phyloP scores from a whole-genome alignment of 2,329 filamentous ascomycete species.

The Aspergillus sp. region DNA sequence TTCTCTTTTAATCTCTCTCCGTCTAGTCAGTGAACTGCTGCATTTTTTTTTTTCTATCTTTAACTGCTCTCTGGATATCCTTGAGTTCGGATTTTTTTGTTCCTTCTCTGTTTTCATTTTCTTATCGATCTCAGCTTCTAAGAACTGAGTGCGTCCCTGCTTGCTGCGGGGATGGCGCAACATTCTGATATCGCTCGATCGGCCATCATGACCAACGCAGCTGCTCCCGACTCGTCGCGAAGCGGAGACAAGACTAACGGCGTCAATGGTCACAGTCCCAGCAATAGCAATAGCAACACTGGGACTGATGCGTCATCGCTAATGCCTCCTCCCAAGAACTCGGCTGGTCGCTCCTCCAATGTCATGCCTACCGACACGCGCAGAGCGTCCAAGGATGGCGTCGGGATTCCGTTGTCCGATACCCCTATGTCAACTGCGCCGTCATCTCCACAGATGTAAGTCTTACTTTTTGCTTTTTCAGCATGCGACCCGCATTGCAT shows the following conservation, averaged over 20 bases:
- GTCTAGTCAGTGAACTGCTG: too few species aligned
- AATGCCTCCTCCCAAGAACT: slow-evolving; percentile 33
- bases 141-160: slow-evolving; percentile 12
- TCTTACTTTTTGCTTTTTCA: slow-evolving; percentile 15
- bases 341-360: slow-evolving; percentile 37
- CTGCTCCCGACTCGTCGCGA: slow-evolving; percentile 14
- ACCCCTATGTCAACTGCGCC: slow-evolving; percentile 58
- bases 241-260: slow-evolving; percentile 15
- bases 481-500: slow-evolving; percentile 8
- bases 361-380: slow-evolving; percentile 33
- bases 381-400: slow-evolving; percentile 37
- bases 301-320: slow-evolving; percentile 25
- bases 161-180: slow-evolving; percentile 33
- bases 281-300: slow-evolving; percentile 7
- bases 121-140: neutral
- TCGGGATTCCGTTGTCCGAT: slow-evolving; percentile 53
- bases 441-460: slow-evolving; percentile 56
- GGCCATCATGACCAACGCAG: slow-evolving; percentile 42
- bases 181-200: slow-evolving; percentile 46
- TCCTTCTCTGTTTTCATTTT: neutral
- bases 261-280: neutral
- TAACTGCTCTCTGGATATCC: too few species aligned
- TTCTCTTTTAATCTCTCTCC: too few species aligned
- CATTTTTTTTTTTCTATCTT: too few species aligned
- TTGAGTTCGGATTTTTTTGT: neutral